Base-by-base conservation (phyloP, 768 basidiomycete genomes). In the Mrakia hoshinonis region DNA sequence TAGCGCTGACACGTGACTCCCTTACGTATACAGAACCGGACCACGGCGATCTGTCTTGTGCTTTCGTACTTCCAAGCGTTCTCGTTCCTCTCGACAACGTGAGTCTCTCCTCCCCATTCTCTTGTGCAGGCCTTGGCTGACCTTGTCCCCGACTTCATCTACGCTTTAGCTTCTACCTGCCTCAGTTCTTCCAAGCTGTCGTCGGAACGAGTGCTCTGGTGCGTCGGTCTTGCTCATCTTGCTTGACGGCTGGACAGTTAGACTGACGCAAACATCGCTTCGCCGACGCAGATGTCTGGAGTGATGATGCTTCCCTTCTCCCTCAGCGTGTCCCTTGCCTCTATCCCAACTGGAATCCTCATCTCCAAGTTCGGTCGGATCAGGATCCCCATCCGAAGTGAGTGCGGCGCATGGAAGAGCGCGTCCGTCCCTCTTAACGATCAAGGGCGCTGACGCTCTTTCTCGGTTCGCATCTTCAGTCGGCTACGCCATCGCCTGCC, bases 301-400 rank as follows among this genome's bases (percentile, higher is more conserved):
- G 67, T 74, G 10, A 43, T 63, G n/a, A 61, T 71, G 60, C 69
- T 74, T n/a, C 69, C 69, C 2, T 71, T 74, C 66, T 64, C 66
- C 0, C 38, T 74, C 38, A 67, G 48, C 38, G 51, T 70, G 22
- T 66, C 69, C 46, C 6, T 26, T 29, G 52, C 48, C 51, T 65
- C 63, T 39, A 38, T 66, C 3, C 70, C 70, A 1, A 71, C 70
- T 3, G 70, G 70, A 12, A 47, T 62, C 49, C 47, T 34, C 22
- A 65, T 71, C 29, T 66, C 63, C 1, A 31, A n/a, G 20, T 66
- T 58, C 29, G 70, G 70, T 13, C 26, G 31, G 38, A 38, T 66
- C 10, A 38, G 70, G 15, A 31, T 29, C 6, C 26, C 38, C 52
- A 66, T 71, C 24, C 64, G 70, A 7, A 7, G 43, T 43, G 43